These are phyloP conservation scores for Peronospora belbahrii DNA, from an alignment of 352 stramenopile species.

Conservation along the genomic window DNA sequence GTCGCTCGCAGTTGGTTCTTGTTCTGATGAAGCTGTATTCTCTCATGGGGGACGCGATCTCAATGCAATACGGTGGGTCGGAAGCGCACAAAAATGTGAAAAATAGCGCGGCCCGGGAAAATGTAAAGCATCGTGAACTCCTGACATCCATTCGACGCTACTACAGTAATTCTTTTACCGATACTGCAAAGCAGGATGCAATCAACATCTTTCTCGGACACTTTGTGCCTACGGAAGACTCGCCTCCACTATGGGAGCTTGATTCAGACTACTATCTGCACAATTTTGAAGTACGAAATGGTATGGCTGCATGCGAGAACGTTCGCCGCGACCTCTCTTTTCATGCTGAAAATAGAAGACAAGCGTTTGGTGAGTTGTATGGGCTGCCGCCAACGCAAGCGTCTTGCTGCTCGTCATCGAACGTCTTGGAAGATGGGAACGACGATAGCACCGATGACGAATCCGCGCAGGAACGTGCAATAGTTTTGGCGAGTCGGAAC, in stretches of 20 bases:
- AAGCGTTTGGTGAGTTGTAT: conserved; percentile 32
- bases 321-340: conserved; percentile 55
- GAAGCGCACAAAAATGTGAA: conserved; percentile 99
- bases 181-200: conserved; percentile 97
- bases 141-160: conserved; percentile 98
- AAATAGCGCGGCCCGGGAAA: conserved; percentile 74
- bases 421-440: conserved; percentile 25
- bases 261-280: conserved; percentile 89
- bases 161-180: conserved; percentile 99
- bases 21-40: conserved; percentile 98
- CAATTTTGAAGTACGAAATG: conserved; percentile 83
- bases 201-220: conserved; percentile 99
- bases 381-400: conserved; percentile 18
- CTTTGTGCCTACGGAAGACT: conserved; percentile 64
- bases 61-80: conserved; percentile 98
- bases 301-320: conserved; percentile 48
- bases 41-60: conserved; percentile 96
- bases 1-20: conserved; percentile 89
- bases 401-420: conserved; percentile 30
- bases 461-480: conserved; percentile 17
- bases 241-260: conserved; percentile 71
- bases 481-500: conserved; percentile 21
- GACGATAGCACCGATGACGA: conserved; percentile 25
- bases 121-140: conserved; percentile 93
- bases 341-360: conserved; percentile 53